Base-by-base conservation (phyloP, 129 eudicot species). In the Escallonia rubra region DNA sequence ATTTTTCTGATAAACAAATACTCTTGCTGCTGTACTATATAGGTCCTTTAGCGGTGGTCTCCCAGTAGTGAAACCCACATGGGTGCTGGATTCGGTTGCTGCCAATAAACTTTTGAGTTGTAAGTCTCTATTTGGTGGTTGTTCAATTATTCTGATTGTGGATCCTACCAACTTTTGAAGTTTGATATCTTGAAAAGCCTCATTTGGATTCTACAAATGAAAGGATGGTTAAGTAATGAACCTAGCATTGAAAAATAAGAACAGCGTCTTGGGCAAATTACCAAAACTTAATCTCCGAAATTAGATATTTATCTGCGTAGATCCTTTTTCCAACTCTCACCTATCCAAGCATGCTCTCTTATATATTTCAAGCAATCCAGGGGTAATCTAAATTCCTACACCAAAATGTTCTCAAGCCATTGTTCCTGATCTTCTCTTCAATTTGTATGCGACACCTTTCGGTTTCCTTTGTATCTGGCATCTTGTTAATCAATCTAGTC, bases 31-130 rank as follows among this genome's bases (percentile, higher is more conserved):
- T 68, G 75, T 53, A 56, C 74, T 43, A 47, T 76, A 34, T 57
- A 92, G 98, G 81, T 83, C 98, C 43, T 92, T 92, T 75, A 92
- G 98, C 72, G 86, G 87, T 66, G 98, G 98, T 64, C 91, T 92
- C 49, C 98, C 98, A 7, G 89, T 92, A 16, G 95, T 88, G 69
- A 92, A 88, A 82, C 96, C 98, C 52, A 74, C 89, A 42, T 92
- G 98, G 98, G 81, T 92, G 49, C 61, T 88, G 78, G 98, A 92
- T 66, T 92, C 89, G 66, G 84, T 92, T 72, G 95, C 87, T 63
- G 98, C 96, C 56, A 72, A 84, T 60, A 88, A 89, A 64, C 79
- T 92, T 66, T 67, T 92, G 67, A 86, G 77, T 75, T 92, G 98
- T 92, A 79, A 77, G 94, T 67, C 57, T 41, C 12, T 7, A 3